phyloP scores from a whole-genome alignment of 2,329 filamentous ascomycete genomes.

The Penicillium expansum region DNA sequence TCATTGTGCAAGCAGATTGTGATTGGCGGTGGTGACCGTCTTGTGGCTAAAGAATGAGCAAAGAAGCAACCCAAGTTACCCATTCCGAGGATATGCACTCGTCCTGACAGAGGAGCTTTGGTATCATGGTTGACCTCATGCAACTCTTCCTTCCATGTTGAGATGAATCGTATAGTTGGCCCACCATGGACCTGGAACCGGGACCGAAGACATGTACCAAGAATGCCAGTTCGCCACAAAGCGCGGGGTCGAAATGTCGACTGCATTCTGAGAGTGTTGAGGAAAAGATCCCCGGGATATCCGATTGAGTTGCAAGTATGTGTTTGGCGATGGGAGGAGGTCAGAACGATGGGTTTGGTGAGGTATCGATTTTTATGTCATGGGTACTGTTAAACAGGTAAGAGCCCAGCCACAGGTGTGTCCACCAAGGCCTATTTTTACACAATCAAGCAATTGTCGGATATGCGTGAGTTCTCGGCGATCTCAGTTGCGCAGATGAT shows the following conservation, averaged over 20 bases:
- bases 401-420: background rate
- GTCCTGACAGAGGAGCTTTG: constrained; percentile 34
- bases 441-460: constrained; percentile 1
- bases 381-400: background rate
- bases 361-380: background rate
- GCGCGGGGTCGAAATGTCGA: constrained; percentile 34
- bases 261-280: constrained; percentile 35
- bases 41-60: constrained; percentile 66
- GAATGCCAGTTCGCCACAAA: constrained; percentile 30
- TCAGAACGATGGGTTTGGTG: background rate
- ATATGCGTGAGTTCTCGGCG: background rate
- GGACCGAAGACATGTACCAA: constrained; percentile 16
- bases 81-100: constrained; percentile 74
- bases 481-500: constrained; percentile 13
- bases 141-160: constrained; percentile 31
- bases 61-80: constrained; percentile 80
- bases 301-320: background rate
- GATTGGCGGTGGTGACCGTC: constrained; percentile 65
- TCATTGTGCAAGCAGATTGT: constrained; percentile 72
- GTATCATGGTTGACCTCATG: constrained; percentile 22
- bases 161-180: constrained; percentile 16
- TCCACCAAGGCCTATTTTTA: background rate
- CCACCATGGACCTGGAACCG: background rate
- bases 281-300: constrained; percentile 14
- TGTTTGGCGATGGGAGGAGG: background rate